Evolutionary conservation across 495 filamentous ascomycete species (phyloP).

Genomic region (Neurospora sp.): DNA sequence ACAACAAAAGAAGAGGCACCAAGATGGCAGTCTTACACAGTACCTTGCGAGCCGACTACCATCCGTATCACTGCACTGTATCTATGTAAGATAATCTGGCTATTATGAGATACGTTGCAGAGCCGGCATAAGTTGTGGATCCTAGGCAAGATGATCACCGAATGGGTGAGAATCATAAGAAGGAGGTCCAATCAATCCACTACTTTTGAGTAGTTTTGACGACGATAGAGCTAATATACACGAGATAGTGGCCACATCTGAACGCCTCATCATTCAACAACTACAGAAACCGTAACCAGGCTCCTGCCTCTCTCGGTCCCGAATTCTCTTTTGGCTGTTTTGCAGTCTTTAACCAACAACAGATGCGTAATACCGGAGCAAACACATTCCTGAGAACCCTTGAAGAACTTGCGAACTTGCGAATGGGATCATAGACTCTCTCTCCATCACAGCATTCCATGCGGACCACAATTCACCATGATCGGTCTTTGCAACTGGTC

Average conservation of each 20-base stretch:
- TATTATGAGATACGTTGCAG: not conserved
- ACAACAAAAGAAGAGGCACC: not conserved
- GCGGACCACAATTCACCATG: not conserved
- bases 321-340: not conserved
- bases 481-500: not conserved
- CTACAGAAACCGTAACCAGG: not conserved
- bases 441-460: not conserved
- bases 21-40: not conserved
- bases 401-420: not conserved
- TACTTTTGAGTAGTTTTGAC: not conserved
- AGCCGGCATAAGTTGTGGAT: not conserved
- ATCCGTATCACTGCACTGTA: not conserved
- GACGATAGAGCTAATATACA: not conserved
- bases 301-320: not conserved
- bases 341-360: not conserved
- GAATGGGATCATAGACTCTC: not conserved
- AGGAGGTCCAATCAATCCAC: not conserved
- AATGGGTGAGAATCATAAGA: not conserved
- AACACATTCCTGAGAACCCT: not conserved
- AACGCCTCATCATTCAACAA: not conserved
- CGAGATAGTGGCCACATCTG: not conserved
- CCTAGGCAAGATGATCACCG: not conserved
- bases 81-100: not conserved
- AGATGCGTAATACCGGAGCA: not conserved
- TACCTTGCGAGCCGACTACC: not conserved